Evolutionary conservation across 768 basidiomycete genomes (phyloP).

Genomic region (Pulveroboletus sp.): DNA sequence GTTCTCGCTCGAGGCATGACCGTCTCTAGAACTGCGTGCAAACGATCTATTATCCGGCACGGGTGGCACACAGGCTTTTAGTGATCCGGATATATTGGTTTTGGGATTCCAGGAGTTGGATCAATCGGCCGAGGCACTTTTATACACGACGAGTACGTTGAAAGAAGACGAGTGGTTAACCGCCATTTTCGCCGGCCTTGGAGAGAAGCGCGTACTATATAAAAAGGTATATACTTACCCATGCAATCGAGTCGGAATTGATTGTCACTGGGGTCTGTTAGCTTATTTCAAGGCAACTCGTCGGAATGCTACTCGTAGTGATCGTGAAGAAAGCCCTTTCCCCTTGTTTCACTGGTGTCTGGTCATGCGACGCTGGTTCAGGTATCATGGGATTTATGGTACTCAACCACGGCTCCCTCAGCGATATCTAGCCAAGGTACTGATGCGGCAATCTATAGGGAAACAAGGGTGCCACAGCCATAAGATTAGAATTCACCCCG

Average conservation of each 20-base stretch:
- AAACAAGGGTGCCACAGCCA: slow-evolving; percentile 75
- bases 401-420: neutral
- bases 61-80: slow-evolving; percentile 19
- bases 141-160: slow-evolving; percentile 59
- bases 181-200: slow-evolving; percentile 66
- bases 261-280: slow-evolving; percentile 22
- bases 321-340: slow-evolving; percentile 53
- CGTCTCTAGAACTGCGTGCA: slow-evolving; percentile 8
- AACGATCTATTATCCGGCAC: neutral
- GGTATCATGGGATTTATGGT: slow-evolving; percentile 82
- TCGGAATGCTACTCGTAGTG: slow-evolving; percentile 74
- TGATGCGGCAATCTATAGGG: slow-evolving; percentile 42
- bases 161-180: slow-evolving; percentile 68
- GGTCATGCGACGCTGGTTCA: slow-evolving; percentile 52
- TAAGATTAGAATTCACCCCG: slow-evolving; percentile 57
- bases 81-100: slow-evolving; percentile 65
- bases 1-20: neutral
- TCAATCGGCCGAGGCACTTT: slow-evolving; percentile 68
- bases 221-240: slow-evolving; percentile 48
- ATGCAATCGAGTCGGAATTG: neutral
- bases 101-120: slow-evolving; percentile 81
- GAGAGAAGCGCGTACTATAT: slow-evolving; percentile 57
- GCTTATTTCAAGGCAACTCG: slow-evolving; percentile 74
- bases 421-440: neutral
- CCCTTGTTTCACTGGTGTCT: slow-evolving; percentile 49